These are phyloP conservation scores for Eucommia ulmoides DNA, from an alignment of 257 asterid species.

Conservation along the genomic window DNA sequence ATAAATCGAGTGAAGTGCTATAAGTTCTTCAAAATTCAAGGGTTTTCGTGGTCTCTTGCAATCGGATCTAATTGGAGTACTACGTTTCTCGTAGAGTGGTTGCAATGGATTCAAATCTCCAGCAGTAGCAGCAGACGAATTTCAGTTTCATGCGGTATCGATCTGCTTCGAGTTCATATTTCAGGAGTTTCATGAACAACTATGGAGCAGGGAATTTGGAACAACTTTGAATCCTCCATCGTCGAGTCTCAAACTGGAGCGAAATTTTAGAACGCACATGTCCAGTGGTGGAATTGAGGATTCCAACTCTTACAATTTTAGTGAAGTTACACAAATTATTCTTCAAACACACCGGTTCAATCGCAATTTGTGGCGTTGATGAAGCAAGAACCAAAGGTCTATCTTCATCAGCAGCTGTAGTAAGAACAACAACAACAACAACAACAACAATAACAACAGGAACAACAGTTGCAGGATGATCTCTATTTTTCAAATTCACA, in stretches of 20 bases:
- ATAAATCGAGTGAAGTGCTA: too few species aligned
- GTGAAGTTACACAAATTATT: background rate
- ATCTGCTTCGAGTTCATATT: slow-evolving; percentile 83
- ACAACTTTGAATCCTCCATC: slow-evolving; percentile 37
- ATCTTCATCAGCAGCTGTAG: slow-evolving; percentile 12
- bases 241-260: slow-evolving; percentile 30
- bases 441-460: too few species aligned
- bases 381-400: slow-evolving; percentile 24
- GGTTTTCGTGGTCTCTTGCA: too few species aligned
- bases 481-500: too few species aligned
- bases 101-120: too few species aligned
- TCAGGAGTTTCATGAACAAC: slow-evolving; percentile 26
- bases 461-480: too few species aligned
- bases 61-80: too few species aligned
- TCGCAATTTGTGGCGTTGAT: slow-evolving; percentile 20
- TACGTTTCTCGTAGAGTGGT: too few species aligned
- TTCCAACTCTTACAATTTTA: slow-evolving; percentile 5
- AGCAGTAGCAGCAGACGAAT: slow-evolving; percentile 29
- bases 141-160: slow-evolving; percentile 58
- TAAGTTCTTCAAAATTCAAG: too few species aligned
- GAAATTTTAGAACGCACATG: slow-evolving; percentile 27
- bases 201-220: slow-evolving; percentile 48
- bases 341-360: slow-evolving; percentile 5
- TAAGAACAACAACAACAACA: too few species aligned
- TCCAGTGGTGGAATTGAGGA: slow-evolving; percentile 10